Evolutionary conservation across 2,329 filamentous ascomycete genomes (phyloP), one percentile per base, ranked within the genome.

Genomic region (Trichoderma sp.): DNA sequence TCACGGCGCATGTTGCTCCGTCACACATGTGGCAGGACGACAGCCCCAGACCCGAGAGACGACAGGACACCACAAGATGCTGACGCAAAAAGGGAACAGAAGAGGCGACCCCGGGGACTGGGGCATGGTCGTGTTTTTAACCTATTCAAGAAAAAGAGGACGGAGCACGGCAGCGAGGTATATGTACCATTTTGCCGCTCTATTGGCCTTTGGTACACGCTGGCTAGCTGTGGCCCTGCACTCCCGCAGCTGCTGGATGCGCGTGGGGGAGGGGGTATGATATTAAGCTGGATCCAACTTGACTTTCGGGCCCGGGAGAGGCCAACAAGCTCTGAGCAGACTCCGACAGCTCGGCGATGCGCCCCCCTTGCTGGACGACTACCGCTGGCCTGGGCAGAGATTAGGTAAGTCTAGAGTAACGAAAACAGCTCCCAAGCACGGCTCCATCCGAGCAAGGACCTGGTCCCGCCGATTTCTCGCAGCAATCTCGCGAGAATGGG

Each of bases 351-450:
- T 54, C 63, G 60, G 59, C 50, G 52, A 48, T 52, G 32, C 60
- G 37, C 34, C 39, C 50, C 61, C 61, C 61, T 66, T 68, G 67
- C 61, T 66, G 39, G 42, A 35, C 45, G 58, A 66, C 67, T 59
- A 66, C 67, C 45, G 56, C 27, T 59, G 32, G 34, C 34, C 53
- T 42, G 37, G 39, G 57, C 27, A 68, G 19, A 42, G 67, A 66
- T 68, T 68, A 68, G 67, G 67, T 68, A 68, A 68, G 67, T 68
- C 67, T 68, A 66, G 53, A 66, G 67, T 68, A 68, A 68, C 61
- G 67, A 54, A 68, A 68, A 68, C 54, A 56, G 52, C 61, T 35
- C 37, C 59, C 22, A 34, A 22, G 57, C 39, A 64, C 67, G 67
- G 67, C 67, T 68, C 19, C 60, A 58, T 68, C 67, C 67, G 60